Percentiles rank a stretch among this genome's conserved stretches.
phyloP scores from a whole-genome alignment of 2,329 filamentous ascomycete species.

The Ascochyta viciae-villosae region DNA sequence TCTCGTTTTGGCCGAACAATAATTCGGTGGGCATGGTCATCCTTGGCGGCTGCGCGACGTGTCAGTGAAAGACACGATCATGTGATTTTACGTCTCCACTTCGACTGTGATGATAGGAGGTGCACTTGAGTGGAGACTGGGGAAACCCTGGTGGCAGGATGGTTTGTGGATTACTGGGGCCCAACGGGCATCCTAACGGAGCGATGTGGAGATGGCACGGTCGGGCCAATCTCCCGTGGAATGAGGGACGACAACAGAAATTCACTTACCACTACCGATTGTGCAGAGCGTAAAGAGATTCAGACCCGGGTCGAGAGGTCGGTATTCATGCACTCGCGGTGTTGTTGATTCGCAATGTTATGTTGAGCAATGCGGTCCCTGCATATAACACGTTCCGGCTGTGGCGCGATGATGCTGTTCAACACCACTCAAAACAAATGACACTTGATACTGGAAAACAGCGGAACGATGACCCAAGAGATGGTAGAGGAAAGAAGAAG shows the following conservation, averaged over 20 bases:
- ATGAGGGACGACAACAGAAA: background rate
- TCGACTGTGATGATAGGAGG: background rate
- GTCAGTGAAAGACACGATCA: conserved; percentile 15
- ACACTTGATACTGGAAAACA: background rate
- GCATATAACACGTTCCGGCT: conserved; percentile 2
- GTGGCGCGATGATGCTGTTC: background rate
- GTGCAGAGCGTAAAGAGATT: background rate
- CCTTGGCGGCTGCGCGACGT: conserved; percentile 9
- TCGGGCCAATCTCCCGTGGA: conserved; percentile 8
- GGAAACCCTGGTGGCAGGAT: background rate
- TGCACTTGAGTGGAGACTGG: background rate
- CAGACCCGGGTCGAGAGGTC: background rate
- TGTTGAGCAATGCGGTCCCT: conserved; percentile 13
- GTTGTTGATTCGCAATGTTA: conserved; percentile 9
- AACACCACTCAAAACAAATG: background rate
- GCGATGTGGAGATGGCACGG: conserved; percentile 9
- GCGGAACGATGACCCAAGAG: background rate
- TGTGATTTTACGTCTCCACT: conserved; percentile 4
- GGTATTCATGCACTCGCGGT: background rate
- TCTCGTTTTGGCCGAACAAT: background rate
- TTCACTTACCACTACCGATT: background rate
- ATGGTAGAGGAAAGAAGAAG: conserved; percentile 5
- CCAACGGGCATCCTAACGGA: background rate
- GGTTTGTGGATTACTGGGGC: background rate
- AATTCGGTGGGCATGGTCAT: background rate